Evolutionary conservation across 176 grass and related monocot genomes (phyloP).

Genomic region (Eragrostis nindensis): DNA sequence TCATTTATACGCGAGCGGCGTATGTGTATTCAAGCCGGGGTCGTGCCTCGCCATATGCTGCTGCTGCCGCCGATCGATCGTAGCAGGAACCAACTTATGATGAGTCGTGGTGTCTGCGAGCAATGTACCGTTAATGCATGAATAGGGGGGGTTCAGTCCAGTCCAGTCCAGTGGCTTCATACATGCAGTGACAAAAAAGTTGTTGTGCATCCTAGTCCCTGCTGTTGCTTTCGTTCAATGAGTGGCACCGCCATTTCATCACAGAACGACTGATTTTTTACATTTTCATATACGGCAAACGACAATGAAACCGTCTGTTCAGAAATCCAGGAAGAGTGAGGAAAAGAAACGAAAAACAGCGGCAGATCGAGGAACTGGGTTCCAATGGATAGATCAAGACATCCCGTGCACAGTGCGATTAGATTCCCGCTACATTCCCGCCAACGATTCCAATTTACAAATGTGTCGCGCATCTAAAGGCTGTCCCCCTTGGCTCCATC

Average conservation of each 20-base stretch:
- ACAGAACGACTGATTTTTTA: background rate
- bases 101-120: background rate
- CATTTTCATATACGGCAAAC: background rate
- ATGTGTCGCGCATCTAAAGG: conserved; percentile 9
- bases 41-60: conserved; percentile 6
- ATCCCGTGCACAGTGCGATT: conserved; percentile 7
- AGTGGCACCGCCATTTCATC: background rate
- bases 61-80: background rate
- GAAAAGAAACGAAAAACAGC: background rate
- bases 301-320: background rate
- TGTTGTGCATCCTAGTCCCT: background rate
- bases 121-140: conserved; percentile 18
- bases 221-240: conserved; percentile 2
- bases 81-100: background rate
- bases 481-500: conserved; percentile 40
- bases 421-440: conserved; percentile 43
- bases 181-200: conserved; percentile 22
- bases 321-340: background rate
- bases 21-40: background rate
- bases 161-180: conserved; percentile 5
- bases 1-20: background rate
- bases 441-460: conserved; percentile 31
- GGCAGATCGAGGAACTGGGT: background rate
- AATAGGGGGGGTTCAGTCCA: background rate
- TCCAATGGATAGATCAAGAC: conserved; percentile 4